Evolutionary conservation across 2,329 filamentous ascomycete genomes (phyloP), one percentile per base, ranked within the genome.

Genomic region (Aspergillus fijiensis): DNA sequence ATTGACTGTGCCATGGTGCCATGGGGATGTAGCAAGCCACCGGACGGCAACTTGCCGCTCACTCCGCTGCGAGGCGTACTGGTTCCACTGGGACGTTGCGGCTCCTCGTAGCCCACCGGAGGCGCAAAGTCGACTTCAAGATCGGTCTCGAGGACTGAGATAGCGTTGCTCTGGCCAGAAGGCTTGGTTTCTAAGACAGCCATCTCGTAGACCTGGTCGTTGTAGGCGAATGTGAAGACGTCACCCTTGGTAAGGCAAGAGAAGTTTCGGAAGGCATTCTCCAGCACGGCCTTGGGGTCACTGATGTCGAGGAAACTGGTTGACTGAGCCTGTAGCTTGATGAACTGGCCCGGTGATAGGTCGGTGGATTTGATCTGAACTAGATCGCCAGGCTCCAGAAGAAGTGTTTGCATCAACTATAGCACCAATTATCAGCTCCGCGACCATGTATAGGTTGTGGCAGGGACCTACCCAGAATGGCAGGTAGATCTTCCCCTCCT

Each of bases 1-100:
- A 99, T 98, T n/a, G 92, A 87, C 70, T 96, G 92, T 0, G 95
- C 93, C 95, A 99, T 99, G 62, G 89, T 93, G 11, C 95, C 95
- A 69, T 96, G 91, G 63, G 83, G 87, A 75, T 96, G 92, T 25
- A 97, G 76, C 16, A 89, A 79, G 4, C 93, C 91, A 29, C 92
- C 90, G 1, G 85, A 80, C 7, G 89, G 88, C 61, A 90, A 70
- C 52, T 76, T 77, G 10, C 86, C 86, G 58, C 85, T 84, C 1
- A 83, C 80, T 4, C 77, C 81, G 69, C 89, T 95, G 54, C 88
- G 82, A 1, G 93, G 92, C 16, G 93, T 96, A 77, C 88, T 94
- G 19, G 92, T 93, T n/a, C 93, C 93, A 67, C 90, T 95, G 27
- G 74, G 77, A 60, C 84, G 86, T 70, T 90, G 86, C 0, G 93